These are phyloP conservation scores for Chlorencoelia australis DNA, from an alignment of 2,329 filamentous ascomycete genomes.

Conservation along the genomic window DNA sequence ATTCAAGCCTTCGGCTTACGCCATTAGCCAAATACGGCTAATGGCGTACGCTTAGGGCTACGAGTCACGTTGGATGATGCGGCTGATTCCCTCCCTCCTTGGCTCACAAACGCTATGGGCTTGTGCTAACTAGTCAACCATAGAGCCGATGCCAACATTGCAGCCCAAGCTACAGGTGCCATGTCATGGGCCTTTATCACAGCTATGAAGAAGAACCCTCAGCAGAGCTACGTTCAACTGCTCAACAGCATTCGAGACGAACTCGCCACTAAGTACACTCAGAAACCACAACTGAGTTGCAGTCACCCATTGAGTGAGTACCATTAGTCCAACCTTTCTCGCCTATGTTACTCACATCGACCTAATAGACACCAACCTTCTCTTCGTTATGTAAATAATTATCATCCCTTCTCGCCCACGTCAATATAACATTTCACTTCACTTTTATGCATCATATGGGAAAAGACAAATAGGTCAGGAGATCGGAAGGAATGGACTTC, in stretches of 20 bases:
- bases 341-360: not conserved
- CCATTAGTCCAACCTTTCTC: not conserved
- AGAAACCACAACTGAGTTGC: conserved; percentile 93
- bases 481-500: not conserved
- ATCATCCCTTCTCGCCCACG: no score
- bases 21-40: conserved; percentile 19
- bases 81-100: conserved; percentile 2
- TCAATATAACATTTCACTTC: not conserved
- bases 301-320: conserved; percentile 85
- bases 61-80: conserved; percentile 25
- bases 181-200: conserved; percentile 98
- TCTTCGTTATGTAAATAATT: conserved; percentile 47
- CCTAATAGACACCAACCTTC: conserved; percentile 46
- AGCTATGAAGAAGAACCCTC: conserved; percentile 81
- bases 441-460: not conserved
- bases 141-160: conserved; percentile 84
- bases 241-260: conserved; percentile 93
- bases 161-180: conserved; percentile 77
- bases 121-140: conserved; percentile 5
- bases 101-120: not conserved
- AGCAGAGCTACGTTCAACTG: conserved; percentile 92
- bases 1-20: conserved; percentile 20
- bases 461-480: not conserved
- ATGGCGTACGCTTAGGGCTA: conserved; percentile 23
- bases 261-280: conserved; percentile 73